Percentiles rank a stretch among this genome's conserved stretches.
Conservation (phyloP, 441 rosid genomes). For the Adansonia rubrostipa region DNA sequence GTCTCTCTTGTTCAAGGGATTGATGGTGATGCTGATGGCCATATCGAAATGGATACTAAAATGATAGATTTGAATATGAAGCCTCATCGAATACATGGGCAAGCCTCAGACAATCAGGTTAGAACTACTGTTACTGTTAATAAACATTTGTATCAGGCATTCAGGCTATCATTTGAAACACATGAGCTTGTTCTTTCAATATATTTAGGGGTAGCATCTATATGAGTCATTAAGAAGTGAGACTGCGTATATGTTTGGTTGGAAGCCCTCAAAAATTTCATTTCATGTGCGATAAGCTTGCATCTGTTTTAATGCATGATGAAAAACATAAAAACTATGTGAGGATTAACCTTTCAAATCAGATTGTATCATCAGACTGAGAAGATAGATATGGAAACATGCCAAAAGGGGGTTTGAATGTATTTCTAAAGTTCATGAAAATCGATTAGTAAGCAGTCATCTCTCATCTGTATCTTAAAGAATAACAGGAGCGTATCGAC, state of each 20-base stretch:
- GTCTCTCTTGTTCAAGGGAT: constrained; percentile 35
- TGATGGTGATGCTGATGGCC: constrained; percentile 44
- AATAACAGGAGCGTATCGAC: background rate
- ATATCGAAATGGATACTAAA: constrained; percentile 40
- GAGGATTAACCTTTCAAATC: background rate
- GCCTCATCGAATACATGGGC: constrained; percentile 56
- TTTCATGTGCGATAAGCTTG: background rate
- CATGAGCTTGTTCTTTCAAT: background rate
- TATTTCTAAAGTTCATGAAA: background rate
- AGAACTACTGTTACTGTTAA: background rate
- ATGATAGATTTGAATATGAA: constrained; percentile 80
- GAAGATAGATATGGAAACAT: background rate
- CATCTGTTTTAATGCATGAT: background rate
- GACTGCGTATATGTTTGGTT: background rate
- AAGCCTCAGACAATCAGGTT: constrained; percentile 63
- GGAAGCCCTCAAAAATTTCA: background rate
- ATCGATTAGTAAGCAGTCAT: too few relatives aligned
- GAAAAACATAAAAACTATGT: background rate
- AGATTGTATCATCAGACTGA: background rate
- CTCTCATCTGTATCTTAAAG: background rate
- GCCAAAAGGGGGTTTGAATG: background rate
- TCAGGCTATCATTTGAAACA: background rate
- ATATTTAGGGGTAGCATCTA: background rate
- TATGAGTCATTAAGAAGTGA: background rate
- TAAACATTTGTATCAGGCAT: background rate